Evolutionary conservation across 345 rosid species (phyloP), one percentile per base, ranked within the genome.

Genomic region (Balakata baccata): DNA sequence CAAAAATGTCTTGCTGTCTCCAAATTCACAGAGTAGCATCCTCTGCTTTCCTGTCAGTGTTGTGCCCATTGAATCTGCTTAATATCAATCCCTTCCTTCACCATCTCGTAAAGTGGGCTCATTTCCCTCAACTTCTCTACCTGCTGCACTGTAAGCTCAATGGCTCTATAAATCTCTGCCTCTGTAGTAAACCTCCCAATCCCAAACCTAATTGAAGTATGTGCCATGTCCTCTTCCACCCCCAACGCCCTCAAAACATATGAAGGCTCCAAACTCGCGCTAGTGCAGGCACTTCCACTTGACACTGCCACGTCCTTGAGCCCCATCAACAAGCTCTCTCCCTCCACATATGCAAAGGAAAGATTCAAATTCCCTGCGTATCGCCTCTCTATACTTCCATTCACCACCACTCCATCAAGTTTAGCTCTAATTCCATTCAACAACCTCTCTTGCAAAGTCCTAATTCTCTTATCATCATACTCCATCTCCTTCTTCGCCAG

Each of bases 61-160:
- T 95, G 99, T 17, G 99, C 73, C 98, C 98, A 94, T 69, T 91
- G 90, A 34, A 94, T 94, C 72, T 86, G 84, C 85, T 89, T 90
- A 74, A 91, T 87, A 73, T 94, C 92, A 12, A 89, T 86, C 52
- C 98, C 98, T 81, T 90, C 96, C 80, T 87, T 87, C 57, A 88
- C 97, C 97, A 94, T 86, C 77, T 94, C 99, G 77, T 96, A 96
- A 38, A 91, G 90, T 0, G 99, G 98, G 63, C 99, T 96, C 99
- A 96, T 89, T 75, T 91, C 97, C 84, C 99, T 86, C 88, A 94
- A 78, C 83, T 90, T 92, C 84, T 81, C 90, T 71, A 91, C 99
- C 73, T 96, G 99, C 46, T 78, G 82, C 64, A 90, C 99, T 0
- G 98, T 90, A 58, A 96, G 94, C 83, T 93, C 91, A 2, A 89